These are phyloP conservation scores for Botryotinia convoluta DNA, from an alignment of 2,329 filamentous ascomycete species.

Conservation along the genomic window DNA sequence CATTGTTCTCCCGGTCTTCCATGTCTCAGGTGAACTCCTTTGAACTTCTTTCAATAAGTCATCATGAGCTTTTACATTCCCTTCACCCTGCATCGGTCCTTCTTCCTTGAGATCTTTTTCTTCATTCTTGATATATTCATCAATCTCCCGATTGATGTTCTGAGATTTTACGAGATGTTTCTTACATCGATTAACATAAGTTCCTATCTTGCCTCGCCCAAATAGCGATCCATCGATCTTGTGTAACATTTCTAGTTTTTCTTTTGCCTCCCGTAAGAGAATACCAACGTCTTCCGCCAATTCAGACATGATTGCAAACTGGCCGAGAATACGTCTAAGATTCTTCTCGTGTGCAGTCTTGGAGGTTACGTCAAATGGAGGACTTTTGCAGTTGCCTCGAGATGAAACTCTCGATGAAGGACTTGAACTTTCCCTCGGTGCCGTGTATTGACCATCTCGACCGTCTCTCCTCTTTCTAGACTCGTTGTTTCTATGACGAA, in stretches of 20 bases:
- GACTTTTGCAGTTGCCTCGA: not conserved
- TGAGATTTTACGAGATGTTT: too few species aligned
- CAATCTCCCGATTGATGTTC: not conserved
- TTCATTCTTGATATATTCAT: not conserved
- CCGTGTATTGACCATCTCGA: not conserved
- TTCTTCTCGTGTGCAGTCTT: not conserved
- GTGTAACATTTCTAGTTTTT: not conserved
- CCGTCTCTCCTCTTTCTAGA: not conserved
- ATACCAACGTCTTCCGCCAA: not conserved
- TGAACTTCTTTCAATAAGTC: not conserved
- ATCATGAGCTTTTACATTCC: not conserved
- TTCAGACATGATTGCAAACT: not conserved
- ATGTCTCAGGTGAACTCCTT: not conserved
- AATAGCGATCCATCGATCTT: fast-evolving
- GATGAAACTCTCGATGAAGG: not conserved
- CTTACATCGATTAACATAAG: not conserved
- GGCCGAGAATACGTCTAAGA: not conserved
- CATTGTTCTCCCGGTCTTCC: not conserved
- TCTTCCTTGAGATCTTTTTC: not conserved
- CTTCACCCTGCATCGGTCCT: fast-evolving
- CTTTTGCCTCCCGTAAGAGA: not conserved
- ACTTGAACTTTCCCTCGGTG: not conserved
- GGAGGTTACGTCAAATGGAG: not conserved
- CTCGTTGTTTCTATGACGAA: not conserved
- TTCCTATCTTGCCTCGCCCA: not conserved